Percentiles rank a stretch among this genome's conserved stretches.
These are phyloP conservation scores for Lenwebbia sp. DNA, from an alignment of 345 rosid genomes.

Conservation along the genomic window DNA sequence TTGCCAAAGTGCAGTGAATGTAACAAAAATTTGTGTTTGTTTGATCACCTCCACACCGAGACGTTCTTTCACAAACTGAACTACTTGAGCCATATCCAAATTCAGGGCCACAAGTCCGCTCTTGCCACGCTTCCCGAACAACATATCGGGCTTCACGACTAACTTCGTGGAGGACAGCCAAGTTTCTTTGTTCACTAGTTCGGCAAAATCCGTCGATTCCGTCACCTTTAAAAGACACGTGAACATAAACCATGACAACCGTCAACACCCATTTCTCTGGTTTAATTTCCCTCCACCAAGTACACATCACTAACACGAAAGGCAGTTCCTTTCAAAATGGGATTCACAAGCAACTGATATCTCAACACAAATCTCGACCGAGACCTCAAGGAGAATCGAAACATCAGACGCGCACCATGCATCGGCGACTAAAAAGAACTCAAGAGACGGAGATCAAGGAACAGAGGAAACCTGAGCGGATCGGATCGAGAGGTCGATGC, in stretches of 20 bases:
- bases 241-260: not conserved
- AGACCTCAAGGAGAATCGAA: not conserved
- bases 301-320: not conserved
- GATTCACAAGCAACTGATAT: not conserved
- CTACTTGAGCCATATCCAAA: conserved; percentile 94
- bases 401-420: not conserved
- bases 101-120: conserved; percentile 90
- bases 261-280: not conserved
- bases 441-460: not conserved
- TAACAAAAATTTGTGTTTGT: not conserved
- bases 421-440: not conserved
- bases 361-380: too few species aligned
- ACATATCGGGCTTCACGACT: conserved; percentile 98
- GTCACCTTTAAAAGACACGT: conserved; percentile 44
- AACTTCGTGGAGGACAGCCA: conserved; percentile 84
- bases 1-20: not conserved
- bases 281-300: not conserved
- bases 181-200: conserved; percentile 62
- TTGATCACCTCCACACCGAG: conserved; percentile 63
- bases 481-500: conserved; percentile 7
- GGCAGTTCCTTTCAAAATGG: not conserved
- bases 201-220: conserved; percentile 67
- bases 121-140: conserved; percentile 95
- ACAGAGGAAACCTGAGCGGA: conserved; percentile 13
- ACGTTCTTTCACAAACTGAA: conserved; percentile 81